Base-by-base conservation (phyloP, 2,329 filamentous ascomycete species). In the Amauroascus verrucosus region DNA sequence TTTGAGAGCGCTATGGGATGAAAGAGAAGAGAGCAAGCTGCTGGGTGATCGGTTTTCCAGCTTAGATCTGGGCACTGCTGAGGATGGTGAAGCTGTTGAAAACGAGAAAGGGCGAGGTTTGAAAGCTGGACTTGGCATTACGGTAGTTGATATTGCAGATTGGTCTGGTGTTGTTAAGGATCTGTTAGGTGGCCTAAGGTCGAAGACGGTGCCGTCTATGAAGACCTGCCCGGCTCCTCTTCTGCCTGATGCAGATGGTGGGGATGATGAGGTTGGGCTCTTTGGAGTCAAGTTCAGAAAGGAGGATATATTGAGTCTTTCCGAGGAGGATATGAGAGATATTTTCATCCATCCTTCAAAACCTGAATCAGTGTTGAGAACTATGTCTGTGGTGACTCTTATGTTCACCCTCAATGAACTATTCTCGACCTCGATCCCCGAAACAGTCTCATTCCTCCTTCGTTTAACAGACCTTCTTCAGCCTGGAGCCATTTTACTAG, bases 391-490 rank as follows among this genome's bases (percentile, higher is more conserved):
- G 0, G 74, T 95, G 13, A 95, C 90, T 0, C 72, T 97, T 11
- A 81, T 97, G 70, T 98, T 97, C 75, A 96, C 91, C 0, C 78
- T 97, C 45, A 97, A 97, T 67, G 93, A 98, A 70, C 81, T 98
- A 0, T 97, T 96, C 73, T 85, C 86, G 0, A 75, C 80, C 0
- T 88, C 84, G 1, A 80, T 89, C 22, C 75, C 82, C 1, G 81
- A 82, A 60, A 88, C 91, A 0, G 95, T 91, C 0, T 74, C 75
- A 2, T 84, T 97, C 59, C 75, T 98, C 0, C 76, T 88, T 3
- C 74, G 74, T 0, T 71, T 96, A 16, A 87, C 85, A 0, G 72
- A 78, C 1, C 60, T 71, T 0, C 65, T 86, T 1, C 70, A 75
- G 0, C 56, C 73, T 0, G 84, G 81, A 0, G 80, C 87, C 1